Conservation (phyloP, 2,329 filamentous ascomycete species). For the Microdochium nivale region DNA sequence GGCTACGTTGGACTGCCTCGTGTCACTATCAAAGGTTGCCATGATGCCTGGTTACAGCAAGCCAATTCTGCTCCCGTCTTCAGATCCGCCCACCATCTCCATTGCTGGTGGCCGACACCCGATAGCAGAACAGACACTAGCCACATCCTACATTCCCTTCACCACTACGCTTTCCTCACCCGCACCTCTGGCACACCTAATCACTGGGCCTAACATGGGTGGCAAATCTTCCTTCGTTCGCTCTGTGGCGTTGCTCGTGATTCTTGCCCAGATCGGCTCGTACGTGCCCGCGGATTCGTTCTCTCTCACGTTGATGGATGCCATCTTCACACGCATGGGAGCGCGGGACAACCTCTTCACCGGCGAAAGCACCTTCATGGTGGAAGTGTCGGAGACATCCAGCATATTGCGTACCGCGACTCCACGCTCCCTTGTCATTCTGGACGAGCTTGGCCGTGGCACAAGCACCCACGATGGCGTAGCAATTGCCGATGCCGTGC, state of each 20-base stretch:
- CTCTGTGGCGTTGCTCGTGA: constrained; percentile 79
- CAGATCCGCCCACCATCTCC: constrained; percentile 57
- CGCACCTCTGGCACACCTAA: constrained; percentile 64
- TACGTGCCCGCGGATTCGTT: constrained; percentile 79
- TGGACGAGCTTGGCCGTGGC: constrained; percentile 90
- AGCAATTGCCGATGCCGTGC: constrained; percentile 86
- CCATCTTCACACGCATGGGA: constrained; percentile 91
- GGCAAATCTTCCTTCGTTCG: constrained; percentile 98
- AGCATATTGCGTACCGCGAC: constrained; percentile 87
- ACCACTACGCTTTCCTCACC: constrained; percentile 63
- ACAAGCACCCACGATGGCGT: constrained; percentile 95
- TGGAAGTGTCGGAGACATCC: constrained; percentile 87
- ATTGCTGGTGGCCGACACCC: constrained; percentile 77
- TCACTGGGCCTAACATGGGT: constrained; percentile 98
- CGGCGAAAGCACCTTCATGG: constrained; percentile 95
- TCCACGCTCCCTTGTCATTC: constrained; percentile 74
- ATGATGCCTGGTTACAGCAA: constrained; percentile 80
- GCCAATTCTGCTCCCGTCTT: constrained; percentile 56
- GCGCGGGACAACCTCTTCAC: constrained; percentile 94
- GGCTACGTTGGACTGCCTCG: constrained; percentile 79
- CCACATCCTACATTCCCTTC: constrained; percentile 87
- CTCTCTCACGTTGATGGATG: constrained; percentile 73
- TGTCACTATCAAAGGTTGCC: constrained; percentile 79
- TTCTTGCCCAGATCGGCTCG: constrained; percentile 91
- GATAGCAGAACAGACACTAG: constrained; percentile 86